Evolutionary conservation across 1,284 basidiomycete genomes (phyloP), one percentile per base, ranked within the genome.

Genomic region (Lentinula novae-zelandiae): DNA sequence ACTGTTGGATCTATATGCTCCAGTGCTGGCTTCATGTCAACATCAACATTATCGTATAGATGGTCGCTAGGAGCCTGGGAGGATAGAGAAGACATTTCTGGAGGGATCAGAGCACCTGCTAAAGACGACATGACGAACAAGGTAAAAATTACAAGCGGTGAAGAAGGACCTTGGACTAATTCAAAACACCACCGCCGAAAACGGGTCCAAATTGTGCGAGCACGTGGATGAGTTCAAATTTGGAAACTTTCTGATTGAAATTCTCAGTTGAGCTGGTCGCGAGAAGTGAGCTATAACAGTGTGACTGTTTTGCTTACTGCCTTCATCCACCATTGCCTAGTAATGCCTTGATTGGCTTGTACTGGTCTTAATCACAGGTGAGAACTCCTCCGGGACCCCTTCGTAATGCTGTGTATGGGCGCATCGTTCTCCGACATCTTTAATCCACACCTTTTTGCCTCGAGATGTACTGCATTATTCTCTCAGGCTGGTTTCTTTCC

Each of bases 1-100:
- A 13, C 15, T 34, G 31, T 13, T 50, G 31, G 10, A 69, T 70
- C 44, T 46, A 20, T 9, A 46, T 46, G 17, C 2, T 7, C 20
- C 9, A 62, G 68, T 65, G 44, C 67, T 62, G 66, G 58, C 33
- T 73, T 68, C 80, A 83, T 82, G 57, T 82, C 76, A 27, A 78
- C 71, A 70, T 84, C 67, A 49, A 68, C 62, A 53, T 64, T 34
- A 60, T 64, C 61, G 67, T 63, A 53, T 46, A 46, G 52, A 53
- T 53, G 5, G 52, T 53, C 17, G 52, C 39, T 53, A 58, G 17
- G 22, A 17, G 44, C 27, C 44, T 48, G 48, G 40, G 57, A 50
- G 20, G 44, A 46, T 46, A 46, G 17, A 46, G 20, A 46, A 22
- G 44, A 46, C 60, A 60, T 61, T 55, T 44, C 58, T 58, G 64